Evolutionary conservation across 169 alveolate genomes (phyloP).

Genomic region (Neospora caninum): DNA sequence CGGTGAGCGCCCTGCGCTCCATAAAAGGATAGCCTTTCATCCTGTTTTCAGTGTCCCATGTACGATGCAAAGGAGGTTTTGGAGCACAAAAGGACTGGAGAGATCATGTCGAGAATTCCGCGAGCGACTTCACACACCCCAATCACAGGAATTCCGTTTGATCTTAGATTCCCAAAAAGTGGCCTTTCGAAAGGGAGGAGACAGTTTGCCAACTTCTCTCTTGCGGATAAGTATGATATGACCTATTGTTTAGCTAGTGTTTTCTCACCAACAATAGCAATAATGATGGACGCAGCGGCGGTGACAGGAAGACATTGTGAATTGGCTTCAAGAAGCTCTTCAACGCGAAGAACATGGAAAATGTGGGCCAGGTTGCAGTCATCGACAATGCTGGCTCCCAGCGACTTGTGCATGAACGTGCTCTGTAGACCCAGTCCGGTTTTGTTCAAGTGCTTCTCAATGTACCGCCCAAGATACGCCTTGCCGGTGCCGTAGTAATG

Average conservation of each 20-base stretch:
- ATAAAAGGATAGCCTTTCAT: no score
- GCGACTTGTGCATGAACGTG: conserved; percentile 6
- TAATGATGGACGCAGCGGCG: not conserved
- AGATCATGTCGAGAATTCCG: no score
- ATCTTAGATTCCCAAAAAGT: not conserved
- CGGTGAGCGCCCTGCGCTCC: no score
- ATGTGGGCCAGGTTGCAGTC: conserved; percentile 20
- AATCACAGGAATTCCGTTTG: no score
- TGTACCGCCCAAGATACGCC: not conserved
- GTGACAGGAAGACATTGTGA: not conserved
- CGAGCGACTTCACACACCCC: no score
- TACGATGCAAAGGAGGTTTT: no score
- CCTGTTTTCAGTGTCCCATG: no score
- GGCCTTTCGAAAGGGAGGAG: not conserved
- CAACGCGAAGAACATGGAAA: not conserved
- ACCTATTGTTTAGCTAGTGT: no score
- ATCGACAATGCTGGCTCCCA: not conserved
- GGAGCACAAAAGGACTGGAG: no score
- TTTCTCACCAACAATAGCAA: not conserved
- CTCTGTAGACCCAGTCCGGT: conserved; percentile 16
- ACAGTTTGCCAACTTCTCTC: not conserved
- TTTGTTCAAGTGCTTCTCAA: not conserved
- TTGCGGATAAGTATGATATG: not conserved
- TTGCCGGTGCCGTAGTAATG: not conserved
- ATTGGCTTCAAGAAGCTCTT: conserved; percentile 4